These are phyloP conservation scores for Tardiomyces depauwii DNA, from an alignment of 1,139 yeast genomes.

Conservation along the genomic window DNA sequence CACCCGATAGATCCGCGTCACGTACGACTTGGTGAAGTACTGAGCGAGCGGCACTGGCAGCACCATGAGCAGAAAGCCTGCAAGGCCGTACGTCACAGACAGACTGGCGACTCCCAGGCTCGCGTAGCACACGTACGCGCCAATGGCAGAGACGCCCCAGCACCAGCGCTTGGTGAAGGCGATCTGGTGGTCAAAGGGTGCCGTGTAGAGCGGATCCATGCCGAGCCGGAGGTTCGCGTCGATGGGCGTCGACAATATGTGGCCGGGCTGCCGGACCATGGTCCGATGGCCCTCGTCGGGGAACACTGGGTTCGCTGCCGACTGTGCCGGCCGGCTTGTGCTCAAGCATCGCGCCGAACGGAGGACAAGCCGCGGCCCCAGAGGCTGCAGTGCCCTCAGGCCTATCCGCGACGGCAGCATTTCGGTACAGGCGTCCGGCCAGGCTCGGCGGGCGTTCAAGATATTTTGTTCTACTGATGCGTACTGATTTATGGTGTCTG, in stretches of 20 bases:
- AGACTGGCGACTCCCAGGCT: constrained; percentile 11
- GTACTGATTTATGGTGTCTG: no score
- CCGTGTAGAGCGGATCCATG: constrained; percentile 22
- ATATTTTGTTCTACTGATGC: no score
- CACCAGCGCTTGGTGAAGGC: constrained; percentile 29
- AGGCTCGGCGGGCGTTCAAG: no score
- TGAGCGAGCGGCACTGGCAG: constrained; percentile 44
- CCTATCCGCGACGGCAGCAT: no score
- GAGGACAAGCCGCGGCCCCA: no score
- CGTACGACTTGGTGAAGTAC: constrained; percentile 54
- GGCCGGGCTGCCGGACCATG: constrained; percentile 25
- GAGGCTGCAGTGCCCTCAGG: no score
- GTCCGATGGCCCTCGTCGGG: constrained; percentile 21
- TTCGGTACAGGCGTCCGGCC: no score
- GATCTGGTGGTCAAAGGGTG: constrained; percentile 25
- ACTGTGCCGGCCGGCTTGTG: background rate
- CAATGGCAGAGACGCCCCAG: constrained; percentile 21
- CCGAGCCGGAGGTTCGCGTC: constrained; percentile 21
- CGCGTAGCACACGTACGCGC: constrained; percentile 23
- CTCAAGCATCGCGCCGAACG: no score
- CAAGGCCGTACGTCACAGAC: constrained; percentile 12
- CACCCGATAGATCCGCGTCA: constrained; percentile 57
- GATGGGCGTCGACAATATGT: constrained; percentile 24
- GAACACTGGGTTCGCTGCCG: background rate
- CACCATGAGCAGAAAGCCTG: constrained; percentile 20